A percentile compares a stretch with the other conserved stretches of the same genome.
These are phyloP conservation scores for Insectozyma bohioensis DNA, from an alignment of 1,139 yeast species.

Conservation along the genomic window DNA sequence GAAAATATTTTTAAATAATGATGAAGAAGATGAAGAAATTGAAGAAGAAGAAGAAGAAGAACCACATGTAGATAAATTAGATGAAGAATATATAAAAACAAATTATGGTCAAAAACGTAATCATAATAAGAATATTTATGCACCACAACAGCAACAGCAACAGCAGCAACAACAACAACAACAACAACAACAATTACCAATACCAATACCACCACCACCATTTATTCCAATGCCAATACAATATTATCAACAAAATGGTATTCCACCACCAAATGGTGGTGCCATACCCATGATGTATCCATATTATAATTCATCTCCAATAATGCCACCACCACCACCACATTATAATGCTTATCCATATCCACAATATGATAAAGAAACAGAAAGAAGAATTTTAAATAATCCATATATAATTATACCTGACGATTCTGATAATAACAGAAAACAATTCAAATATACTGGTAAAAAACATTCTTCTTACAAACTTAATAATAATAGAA, in stretches of 20 bases:
- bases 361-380: conserved; percentile 26
- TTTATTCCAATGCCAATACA: conserved; percentile 11
- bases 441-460: background rate
- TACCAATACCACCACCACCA: conserved; percentile 3
- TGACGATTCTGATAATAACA: conserved; percentile 12
- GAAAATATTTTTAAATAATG: conserved; percentile 36
- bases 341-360: conserved; percentile 7
- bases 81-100: conserved; percentile 7
- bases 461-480: background rate
- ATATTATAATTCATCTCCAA: conserved; percentile 7
- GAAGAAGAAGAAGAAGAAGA: conserved; percentile 27
- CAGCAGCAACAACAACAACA: conserved; percentile 5
- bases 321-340: conserved; percentile 6
- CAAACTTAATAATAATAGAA: background rate
- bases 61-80: conserved; percentile 16
- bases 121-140: background rate
- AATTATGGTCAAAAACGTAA: background rate
- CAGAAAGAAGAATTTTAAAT: conserved; percentile 29
- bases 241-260: conserved; percentile 11
- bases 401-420: conserved; percentile 35
- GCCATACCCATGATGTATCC: conserved; percentile 12
- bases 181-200: conserved; percentile 5
- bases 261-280: conserved; percentile 8
- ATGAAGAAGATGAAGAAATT: conserved; percentile 27
- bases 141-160: conserved; percentile 1